These are phyloP conservation scores for Alternaria metachromatica DNA, from an alignment of 2,329 filamentous ascomycete genomes.

Conservation along the genomic window DNA sequence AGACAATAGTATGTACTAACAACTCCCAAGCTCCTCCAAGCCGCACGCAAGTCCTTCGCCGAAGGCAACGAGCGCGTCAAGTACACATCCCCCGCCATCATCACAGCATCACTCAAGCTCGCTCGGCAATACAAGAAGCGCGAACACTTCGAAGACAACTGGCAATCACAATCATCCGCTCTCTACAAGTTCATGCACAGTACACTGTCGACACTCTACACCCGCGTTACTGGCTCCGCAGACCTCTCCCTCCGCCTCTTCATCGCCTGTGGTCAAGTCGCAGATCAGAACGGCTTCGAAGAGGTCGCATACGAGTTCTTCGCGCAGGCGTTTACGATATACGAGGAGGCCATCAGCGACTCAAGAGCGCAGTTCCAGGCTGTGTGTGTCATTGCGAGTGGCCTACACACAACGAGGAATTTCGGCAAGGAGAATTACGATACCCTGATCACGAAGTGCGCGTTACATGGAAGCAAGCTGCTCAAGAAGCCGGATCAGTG, in stretches of 20 bases:
- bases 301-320: conserved; percentile 99
- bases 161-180: conserved; percentile 75
- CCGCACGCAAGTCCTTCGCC: conserved; percentile 81
- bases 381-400: conserved; percentile 90
- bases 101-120: conserved; percentile 88
- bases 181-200: conserved; percentile 97
- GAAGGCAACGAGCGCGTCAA: conserved; percentile 96
- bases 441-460: conserved; percentile 96
- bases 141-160: conserved; percentile 84
- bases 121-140: conserved; percentile 86
- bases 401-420: conserved; percentile 84
- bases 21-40: conserved; percentile 73
- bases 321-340: conserved; percentile 96
- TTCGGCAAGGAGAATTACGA: conserved; percentile 99
- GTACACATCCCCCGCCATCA: conserved; percentile 90
- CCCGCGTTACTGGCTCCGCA: conserved; percentile 82
- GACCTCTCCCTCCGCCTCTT: conserved; percentile 91
- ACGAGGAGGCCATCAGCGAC: conserved; percentile 95
- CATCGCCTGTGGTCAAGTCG: conserved; percentile 88
- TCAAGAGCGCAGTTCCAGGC: conserved; percentile 97
- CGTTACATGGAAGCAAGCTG: conserved; percentile 93
- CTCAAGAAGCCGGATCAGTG: conserved; percentile 98
- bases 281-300: conserved; percentile 89
- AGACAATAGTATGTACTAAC: conserved; percentile 8
- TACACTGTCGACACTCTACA: conserved; percentile 83